phyloP scores from a whole-genome alignment of 179 eudicot species.

The Amaranthus tricolor region DNA sequence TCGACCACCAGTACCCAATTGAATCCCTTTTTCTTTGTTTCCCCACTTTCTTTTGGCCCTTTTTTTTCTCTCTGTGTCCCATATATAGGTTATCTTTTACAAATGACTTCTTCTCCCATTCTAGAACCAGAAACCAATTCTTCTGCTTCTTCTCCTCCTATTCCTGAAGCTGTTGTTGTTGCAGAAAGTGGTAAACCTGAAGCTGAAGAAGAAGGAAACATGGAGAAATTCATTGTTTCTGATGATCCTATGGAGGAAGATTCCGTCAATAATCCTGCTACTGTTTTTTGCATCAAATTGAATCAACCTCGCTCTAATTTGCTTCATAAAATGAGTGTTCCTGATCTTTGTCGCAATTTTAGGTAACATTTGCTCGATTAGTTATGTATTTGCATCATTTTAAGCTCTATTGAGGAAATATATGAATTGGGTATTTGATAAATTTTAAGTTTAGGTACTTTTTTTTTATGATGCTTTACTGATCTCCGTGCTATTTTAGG shows the following conservation, averaged over 20 bases:
- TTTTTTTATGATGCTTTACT: neutral
- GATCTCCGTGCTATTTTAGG: no score
- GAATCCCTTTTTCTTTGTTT: slow-evolving; percentile 13
- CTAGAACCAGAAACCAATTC: slow-evolving; percentile 39
- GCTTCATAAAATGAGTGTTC: slow-evolving; percentile 75
- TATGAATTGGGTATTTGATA: slow-evolving; percentile 17
- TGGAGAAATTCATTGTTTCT: slow-evolving; percentile 28
- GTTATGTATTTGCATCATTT: neutral
- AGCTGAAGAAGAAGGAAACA: slow-evolving; percentile 23
- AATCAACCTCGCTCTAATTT: slow-evolving; percentile 73
- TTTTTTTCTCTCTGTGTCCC: neutral
- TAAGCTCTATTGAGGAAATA: slow-evolving; percentile 16
- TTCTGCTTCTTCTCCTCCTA: slow-evolving; percentile 18
- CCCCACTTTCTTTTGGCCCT: slow-evolving; percentile 18
- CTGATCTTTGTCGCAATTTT: slow-evolving; percentile 79
- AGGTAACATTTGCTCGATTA: slow-evolving; percentile 36
- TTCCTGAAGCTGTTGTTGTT: slow-evolving; percentile 11
- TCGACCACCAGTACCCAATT: slow-evolving; percentile 36
- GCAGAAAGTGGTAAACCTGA: slow-evolving; percentile 5
- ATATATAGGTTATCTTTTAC: slow-evolving; percentile 54
- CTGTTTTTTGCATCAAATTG: slow-evolving; percentile 63
- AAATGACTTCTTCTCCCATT: slow-evolving; percentile 44
- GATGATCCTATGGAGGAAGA: slow-evolving; percentile 56
- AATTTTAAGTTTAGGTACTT: neutral
- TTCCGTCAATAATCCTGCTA: slow-evolving; percentile 39